Evolutionary conservation across 192 early-diverging fungal genomes (phyloP).

Genomic region (Coemansia sp.): DNA sequence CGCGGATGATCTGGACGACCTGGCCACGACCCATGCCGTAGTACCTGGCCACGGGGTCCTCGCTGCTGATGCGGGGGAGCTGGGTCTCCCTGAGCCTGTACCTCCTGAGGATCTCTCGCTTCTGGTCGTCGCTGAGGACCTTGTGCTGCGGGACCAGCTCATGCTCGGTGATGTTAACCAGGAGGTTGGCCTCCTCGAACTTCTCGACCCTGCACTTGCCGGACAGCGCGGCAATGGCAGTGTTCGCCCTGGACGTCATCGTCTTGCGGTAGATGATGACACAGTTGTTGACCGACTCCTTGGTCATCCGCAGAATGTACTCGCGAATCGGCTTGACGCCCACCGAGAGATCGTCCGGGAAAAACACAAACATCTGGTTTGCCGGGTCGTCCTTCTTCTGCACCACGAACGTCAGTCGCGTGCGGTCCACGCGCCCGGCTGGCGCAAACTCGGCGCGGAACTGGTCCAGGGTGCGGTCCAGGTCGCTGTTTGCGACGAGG

Average conservation of each 20-base stretch:
- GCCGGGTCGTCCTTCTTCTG: constrained; percentile 76
- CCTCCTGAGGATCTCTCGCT: constrained; percentile 82
- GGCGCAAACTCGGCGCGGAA: constrained; percentile 71
- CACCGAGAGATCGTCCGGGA: constrained; percentile 85
- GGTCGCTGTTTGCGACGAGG: constrained; percentile 72
- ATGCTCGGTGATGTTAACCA: constrained; percentile 98
- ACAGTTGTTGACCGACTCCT: constrained; percentile 76
- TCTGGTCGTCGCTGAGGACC: constrained; percentile 83
- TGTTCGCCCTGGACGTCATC: constrained; percentile 74
- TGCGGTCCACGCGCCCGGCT: constrained; percentile 76
- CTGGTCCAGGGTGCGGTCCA: constrained; percentile 78
- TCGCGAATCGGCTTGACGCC: constrained; percentile 89
- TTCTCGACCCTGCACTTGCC: constrained; percentile 67
- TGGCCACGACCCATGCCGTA: constrained; percentile 87
- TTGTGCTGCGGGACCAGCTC: constrained; percentile 93
- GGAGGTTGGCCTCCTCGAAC: constrained; percentile 87
- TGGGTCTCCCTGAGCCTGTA: constrained; percentile 96
- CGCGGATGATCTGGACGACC: constrained; percentile 92
- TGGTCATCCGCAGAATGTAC: constrained; percentile 77
- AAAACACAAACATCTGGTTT: constrained; percentile 88
- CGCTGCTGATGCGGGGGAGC: constrained; percentile 83
- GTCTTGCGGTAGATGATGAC: constrained; percentile 86
- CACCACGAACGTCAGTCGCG: constrained; percentile 80
- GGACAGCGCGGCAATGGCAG: constrained; percentile 48
- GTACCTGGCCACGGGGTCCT: constrained; percentile 93